Evolutionary conservation across 2,329 filamentous ascomycete species (phyloP), one percentile per base, ranked within the genome.

Genomic region (Epichloe gansuensis): DNA sequence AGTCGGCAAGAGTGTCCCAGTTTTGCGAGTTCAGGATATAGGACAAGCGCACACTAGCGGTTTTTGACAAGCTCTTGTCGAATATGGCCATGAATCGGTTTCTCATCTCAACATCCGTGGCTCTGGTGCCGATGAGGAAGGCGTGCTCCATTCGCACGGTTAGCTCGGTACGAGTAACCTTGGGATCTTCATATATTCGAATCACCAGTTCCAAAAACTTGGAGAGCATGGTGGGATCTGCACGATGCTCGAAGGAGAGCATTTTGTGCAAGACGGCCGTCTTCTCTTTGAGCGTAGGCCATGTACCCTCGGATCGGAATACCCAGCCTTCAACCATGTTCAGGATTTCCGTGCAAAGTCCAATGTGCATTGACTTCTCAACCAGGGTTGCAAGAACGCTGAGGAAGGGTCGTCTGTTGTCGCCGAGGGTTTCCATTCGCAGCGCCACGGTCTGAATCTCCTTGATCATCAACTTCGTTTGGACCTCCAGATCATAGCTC

Each of bases 181-280:
- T 95, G 0, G 90, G 88, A 62, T 98, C 93, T 64, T 98, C 94
- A 65, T 99, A 99, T 55, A 99, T 96, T 48, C 91, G 84, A 60
- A 98, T 95, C 28, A 99, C 93, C 28, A 99, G 81, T 58, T 97
- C 88, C 54, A 98, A 75, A 72, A 97, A 99, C 64, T 91, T 91
- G 59, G 85, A 90, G 53, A 98, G 76, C 72, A 98, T 84, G 0
- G 85, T 89, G 35, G 84, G 81, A 64, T 97, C 91, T 31, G 78
- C 72, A 41, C 93, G 81, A 53, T 88, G 82, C 69, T 99, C 93
- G 60, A 98, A 98, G 0, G 91, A 84, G 15, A 97, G 74, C 93
- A 99, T 99, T 72, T 98, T 99, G 62, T 95, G 91, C n/a, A 99
- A 73, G 1, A 99, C 93, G 1, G 94, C 94, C 0, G 91, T 97